These are phyloP conservation scores for Diplodia corticola DNA, from an alignment of 2,329 filamentous ascomycete species.

Conservation along the genomic window DNA sequence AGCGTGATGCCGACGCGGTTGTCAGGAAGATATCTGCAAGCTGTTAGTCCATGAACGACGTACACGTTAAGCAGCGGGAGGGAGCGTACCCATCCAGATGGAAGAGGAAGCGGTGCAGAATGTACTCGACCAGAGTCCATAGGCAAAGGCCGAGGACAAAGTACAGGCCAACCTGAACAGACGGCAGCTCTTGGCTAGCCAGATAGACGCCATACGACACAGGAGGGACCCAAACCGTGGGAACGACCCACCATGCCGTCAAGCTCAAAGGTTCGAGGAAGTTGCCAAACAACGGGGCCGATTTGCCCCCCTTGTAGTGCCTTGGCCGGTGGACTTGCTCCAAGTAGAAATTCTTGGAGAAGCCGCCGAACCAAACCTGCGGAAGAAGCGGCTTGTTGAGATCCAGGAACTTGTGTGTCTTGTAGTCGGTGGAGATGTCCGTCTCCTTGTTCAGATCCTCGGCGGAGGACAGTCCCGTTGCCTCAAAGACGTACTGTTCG, in stretches of 20 bases:
- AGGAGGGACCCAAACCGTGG: slow-evolving; percentile 79
- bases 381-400: slow-evolving; percentile 78
- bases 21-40: slow-evolving; percentile 76
- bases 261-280: slow-evolving; percentile 96
- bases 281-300: slow-evolving; percentile 93
- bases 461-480: slow-evolving; percentile 84
- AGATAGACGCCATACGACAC: slow-evolving; percentile 71
- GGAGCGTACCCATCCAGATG: slow-evolving; percentile 81
- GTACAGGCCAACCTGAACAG: slow-evolving; percentile 45
- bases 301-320: slow-evolving; percentile 91
- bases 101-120: slow-evolving; percentile 86
- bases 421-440: slow-evolving; percentile 73
- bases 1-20: slow-evolving; percentile 82
- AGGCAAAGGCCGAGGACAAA: slow-evolving; percentile 71
- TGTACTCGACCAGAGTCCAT: slow-evolving; percentile 90
- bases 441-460: slow-evolving; percentile 88
- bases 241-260: slow-evolving; percentile 92
- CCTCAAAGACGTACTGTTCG: slow-evolving; percentile 51
- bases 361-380: slow-evolving; percentile 86
- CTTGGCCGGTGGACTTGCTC: slow-evolving; percentile 93
- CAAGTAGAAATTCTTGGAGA: slow-evolving; percentile 94
- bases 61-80: neutral
- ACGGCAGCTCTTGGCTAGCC: slow-evolving; percentile 44
- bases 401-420: slow-evolving; percentile 91
- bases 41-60: neutral